These are phyloP conservation scores for Herpetomonas tarakana DNA, from an alignment of 208 protist species.

Conservation along the genomic window DNA sequence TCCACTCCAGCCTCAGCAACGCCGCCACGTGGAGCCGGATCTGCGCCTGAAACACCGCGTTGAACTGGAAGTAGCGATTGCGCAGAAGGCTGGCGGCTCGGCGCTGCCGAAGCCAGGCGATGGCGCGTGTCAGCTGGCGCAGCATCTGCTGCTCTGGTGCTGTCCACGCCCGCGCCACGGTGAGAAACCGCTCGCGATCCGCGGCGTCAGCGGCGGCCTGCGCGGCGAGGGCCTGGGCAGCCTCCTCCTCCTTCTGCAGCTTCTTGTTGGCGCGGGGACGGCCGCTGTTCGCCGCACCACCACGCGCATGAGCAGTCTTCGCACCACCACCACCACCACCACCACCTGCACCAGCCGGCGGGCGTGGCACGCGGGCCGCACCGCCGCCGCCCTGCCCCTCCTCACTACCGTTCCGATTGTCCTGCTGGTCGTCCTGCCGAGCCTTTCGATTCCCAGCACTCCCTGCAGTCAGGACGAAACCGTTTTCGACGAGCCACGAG, in stretches of 20 bases:
- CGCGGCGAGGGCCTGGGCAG: conserved; percentile 3
- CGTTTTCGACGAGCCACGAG: conserved; percentile 27
- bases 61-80: conserved; percentile 61
- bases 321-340: too few species aligned
- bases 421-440: not conserved
- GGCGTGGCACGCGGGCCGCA: not conserved
- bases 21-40: conserved; percentile 46
- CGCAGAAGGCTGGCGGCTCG: conserved; percentile 41
- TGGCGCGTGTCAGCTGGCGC: conserved; percentile 59
- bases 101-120: conserved; percentile 60
- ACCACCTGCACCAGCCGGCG: too few species aligned
- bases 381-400: conserved; percentile 1
- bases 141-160: conserved; percentile 64
- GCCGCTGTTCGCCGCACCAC: not conserved
- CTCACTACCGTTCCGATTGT: not conserved
- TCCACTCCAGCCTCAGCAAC: conserved; percentile 29
- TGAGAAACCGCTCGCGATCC: conserved; percentile 13
- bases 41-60: conserved; percentile 51
- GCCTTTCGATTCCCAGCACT: not conserved
- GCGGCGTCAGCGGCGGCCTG: conserved; percentile 1
- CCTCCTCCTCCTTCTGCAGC: conserved; percentile 5
- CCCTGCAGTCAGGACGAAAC: conserved; percentile 13
- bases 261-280: conserved; percentile 1
- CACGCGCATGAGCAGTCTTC: too few species aligned
- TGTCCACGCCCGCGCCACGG: conserved; percentile 36